Percentiles rank a stretch among this genome's conserved stretches.
phyloP scores from a whole-genome alignment of 805 yeast genomes.

The Candida verbasci region DNA sequence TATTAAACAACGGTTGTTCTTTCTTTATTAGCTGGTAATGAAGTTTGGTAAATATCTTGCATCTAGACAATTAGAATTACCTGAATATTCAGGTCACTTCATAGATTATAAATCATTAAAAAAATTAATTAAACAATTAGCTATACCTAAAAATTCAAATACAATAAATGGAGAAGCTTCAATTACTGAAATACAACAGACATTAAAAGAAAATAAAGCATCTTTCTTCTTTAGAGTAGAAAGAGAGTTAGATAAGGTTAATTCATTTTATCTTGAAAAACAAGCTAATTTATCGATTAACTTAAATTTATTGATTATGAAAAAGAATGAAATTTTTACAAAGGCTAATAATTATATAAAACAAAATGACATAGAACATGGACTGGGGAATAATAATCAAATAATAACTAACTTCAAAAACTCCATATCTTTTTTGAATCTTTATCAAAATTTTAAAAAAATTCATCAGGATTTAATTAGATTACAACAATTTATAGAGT shows the following conservation, averaged over 20 bases:
- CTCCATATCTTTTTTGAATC: conserved; percentile 73
- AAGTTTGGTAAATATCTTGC: conserved; percentile 96
- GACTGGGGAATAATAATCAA: neutral
- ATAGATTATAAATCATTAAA: conserved; percentile 92
- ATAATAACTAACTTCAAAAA: conserved; percentile 44
- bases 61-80: conserved; percentile 87
- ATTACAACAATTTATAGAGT: conserved; percentile 87
- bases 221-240: conserved; percentile 85
- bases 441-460: conserved; percentile 85
- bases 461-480: conserved; percentile 85
- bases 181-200: conserved; percentile 31
- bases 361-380: conserved; percentile 5
- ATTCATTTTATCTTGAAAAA: conserved; percentile 84
- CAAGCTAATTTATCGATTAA: conserved; percentile 83
- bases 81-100: conserved; percentile 91
- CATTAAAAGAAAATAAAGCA: conserved; percentile 83
- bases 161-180: conserved; percentile 1
- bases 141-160: conserved; percentile 34
- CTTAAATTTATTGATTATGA: conserved; percentile 69
- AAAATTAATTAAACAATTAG: conserved; percentile 82
- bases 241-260: conserved; percentile 92
- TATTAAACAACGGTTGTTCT: too few relatives aligned
- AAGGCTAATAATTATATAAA: conserved; percentile 13
- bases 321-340: conserved; percentile 51
- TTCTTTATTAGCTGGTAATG: conserved; percentile 28